Conservation (phyloP, 2,329 filamentous ascomycete genomes). For the Pestalotiopsis sp. region DNA sequence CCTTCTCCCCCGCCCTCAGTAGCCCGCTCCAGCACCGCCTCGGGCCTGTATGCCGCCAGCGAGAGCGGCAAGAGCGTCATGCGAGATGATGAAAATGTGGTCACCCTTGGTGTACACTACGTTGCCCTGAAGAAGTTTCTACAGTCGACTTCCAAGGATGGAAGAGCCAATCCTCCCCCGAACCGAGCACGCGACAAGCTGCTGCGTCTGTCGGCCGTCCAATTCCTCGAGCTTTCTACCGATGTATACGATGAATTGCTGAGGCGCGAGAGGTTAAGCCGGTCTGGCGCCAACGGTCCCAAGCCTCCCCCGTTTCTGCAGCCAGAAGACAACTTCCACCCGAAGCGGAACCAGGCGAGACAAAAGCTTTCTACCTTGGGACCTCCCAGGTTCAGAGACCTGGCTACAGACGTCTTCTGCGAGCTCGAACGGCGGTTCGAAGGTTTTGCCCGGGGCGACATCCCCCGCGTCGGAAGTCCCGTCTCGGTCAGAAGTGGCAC, state of each 20-base stretch:
- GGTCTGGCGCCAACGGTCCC: constrained; percentile 52
- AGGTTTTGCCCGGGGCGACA: constrained; percentile 71
- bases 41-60: constrained; percentile 70
- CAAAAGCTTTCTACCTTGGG: constrained; percentile 92
- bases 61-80: constrained; percentile 63
- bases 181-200: constrained; percentile 96
- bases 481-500: constrained; percentile 67
- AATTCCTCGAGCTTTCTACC: constrained; percentile 96
- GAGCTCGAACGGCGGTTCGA: constrained; percentile 92
- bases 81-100: constrained; percentile 62
- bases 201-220: constrained; percentile 82
- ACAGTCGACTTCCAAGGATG: constrained; percentile 70
- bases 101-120: constrained; percentile 79
- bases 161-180: constrained; percentile 72
- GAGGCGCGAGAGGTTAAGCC: constrained; percentile 74
- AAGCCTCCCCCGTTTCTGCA: constrained; percentile 73
- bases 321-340: constrained; percentile 89
- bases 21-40: constrained; percentile 83
- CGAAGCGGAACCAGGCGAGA: constrained; percentile 96
- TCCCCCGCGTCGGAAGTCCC: constrained; percentile 70
- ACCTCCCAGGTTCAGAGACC: constrained; percentile 82
- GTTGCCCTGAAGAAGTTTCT: constrained; percentile 77
- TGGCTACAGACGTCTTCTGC: constrained; percentile 95
- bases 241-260: constrained; percentile 96
- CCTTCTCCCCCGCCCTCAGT: constrained; percentile 90